Percentiles rank a stretch among this genome's conserved stretches.
Evolutionary conservation across 2,329 filamentous ascomycete genomes (phyloP).

Genomic region (Daldinia sp.): DNA sequence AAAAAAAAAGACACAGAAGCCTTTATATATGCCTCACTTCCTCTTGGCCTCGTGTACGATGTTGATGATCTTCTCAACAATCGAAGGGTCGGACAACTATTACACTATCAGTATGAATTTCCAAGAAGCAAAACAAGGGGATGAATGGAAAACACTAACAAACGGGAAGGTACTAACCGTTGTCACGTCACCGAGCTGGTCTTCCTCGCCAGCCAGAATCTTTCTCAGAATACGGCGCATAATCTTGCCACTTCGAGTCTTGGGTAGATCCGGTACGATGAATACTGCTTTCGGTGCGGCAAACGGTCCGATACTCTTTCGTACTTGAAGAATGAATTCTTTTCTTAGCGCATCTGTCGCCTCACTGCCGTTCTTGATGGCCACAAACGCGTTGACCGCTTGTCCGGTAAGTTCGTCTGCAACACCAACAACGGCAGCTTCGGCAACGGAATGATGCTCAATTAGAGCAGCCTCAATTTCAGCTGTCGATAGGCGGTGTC

Average conservation of each 20-base stretch:
- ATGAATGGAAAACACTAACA: too few species aligned
- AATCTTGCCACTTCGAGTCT: slow-evolving; percentile 98
- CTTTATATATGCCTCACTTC: slow-evolving; percentile 51
- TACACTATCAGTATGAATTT: slow-evolving; percentile 5
- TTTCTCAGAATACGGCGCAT: slow-evolving; percentile 97
- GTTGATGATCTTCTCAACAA: slow-evolving; percentile 89
- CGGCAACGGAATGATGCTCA: slow-evolving; percentile 88
- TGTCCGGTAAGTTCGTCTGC: slow-evolving; percentile 94
- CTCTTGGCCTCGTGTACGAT: slow-evolving; percentile 72
- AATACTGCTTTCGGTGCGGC: slow-evolving; percentile 94
- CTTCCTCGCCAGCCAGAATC: slow-evolving; percentile 96
- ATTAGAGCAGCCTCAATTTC: slow-evolving; percentile 98
- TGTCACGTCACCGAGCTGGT: slow-evolving; percentile 91
- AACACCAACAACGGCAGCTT: slow-evolving; percentile 94
- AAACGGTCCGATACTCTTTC: slow-evolving; percentile 97
- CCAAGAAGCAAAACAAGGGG: neutral
- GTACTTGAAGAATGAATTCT: slow-evolving; percentile 91
- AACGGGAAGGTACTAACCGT: slow-evolving; percentile 75
- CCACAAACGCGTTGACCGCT: slow-evolving; percentile 95
- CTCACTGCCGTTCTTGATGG: slow-evolving; percentile 86
- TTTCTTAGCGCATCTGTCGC: slow-evolving; percentile 83
- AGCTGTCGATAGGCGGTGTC: slow-evolving; percentile 93
- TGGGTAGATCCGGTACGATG: slow-evolving; percentile 91
- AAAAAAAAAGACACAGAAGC: slow-evolving; percentile 8
- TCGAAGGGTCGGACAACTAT: slow-evolving; percentile 85